Conservation (phyloP, 2,329 filamentous ascomycete species). For the Lojkania enalia region DNA sequence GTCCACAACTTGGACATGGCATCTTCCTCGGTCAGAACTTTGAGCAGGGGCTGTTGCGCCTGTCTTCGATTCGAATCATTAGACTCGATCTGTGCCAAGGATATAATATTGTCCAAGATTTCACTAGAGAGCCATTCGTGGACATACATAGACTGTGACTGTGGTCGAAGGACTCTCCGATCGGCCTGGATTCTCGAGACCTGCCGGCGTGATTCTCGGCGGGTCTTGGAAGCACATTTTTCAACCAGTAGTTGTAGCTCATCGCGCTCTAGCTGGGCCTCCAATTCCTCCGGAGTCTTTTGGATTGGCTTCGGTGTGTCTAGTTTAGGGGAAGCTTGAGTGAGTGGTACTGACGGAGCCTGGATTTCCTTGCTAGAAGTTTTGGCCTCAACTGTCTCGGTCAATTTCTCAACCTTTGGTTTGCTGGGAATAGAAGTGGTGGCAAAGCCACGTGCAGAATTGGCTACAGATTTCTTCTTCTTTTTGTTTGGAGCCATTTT, state of each 20-base stretch:
- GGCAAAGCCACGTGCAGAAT: slow-evolving; percentile 89
- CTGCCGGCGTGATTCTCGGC: slow-evolving; percentile 77
- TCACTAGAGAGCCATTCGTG: slow-evolving; percentile 81
- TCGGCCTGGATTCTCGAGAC: slow-evolving; percentile 81
- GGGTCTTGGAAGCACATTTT: slow-evolving; percentile 76
- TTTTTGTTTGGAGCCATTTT: slow-evolving; percentile 70
- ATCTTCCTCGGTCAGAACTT: slow-evolving; percentile 70
- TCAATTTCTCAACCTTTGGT: slow-evolving; percentile 56
- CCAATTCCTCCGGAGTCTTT: slow-evolving; percentile 82
- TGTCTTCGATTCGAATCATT: slow-evolving; percentile 55
- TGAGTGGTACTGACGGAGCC: slow-evolving; percentile 7
- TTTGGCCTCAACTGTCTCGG: slow-evolving; percentile 19
- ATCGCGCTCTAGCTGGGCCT: slow-evolving; percentile 85
- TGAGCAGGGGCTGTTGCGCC: slow-evolving; percentile 43
- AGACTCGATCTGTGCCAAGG: slow-evolving; percentile 68
- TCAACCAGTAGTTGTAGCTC: slow-evolving; percentile 87
- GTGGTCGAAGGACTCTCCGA: slow-evolving; percentile 75
- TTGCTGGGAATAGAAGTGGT: slow-evolving; percentile 91
- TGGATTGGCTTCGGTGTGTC: slow-evolving; percentile 42
- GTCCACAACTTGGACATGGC: slow-evolving; percentile 81
- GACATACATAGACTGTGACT: slow-evolving; percentile 72
- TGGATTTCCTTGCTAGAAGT: slow-evolving; percentile 20
- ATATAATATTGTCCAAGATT: slow-evolving; percentile 74
- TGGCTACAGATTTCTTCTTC: slow-evolving; percentile 87
- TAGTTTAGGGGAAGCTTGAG: slow-evolving; percentile 7